These are phyloP conservation scores for Boletus semigastroideus DNA, from an alignment of 1,284 basidiomycete species.

Conservation along the genomic window DNA sequence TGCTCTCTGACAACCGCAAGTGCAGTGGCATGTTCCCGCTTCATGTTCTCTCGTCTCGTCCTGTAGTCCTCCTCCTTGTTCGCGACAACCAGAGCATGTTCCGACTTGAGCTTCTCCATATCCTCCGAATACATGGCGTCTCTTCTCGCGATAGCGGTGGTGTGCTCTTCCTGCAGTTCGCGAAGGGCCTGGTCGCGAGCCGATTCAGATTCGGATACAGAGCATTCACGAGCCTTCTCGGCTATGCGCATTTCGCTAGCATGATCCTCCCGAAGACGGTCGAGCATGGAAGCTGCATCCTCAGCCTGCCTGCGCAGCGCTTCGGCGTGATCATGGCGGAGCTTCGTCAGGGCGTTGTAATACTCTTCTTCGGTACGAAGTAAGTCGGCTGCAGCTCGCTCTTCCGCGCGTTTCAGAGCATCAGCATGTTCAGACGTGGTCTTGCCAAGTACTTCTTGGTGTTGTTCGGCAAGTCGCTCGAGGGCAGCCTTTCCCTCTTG, in stretches of 20 bases:
- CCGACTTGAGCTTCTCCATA: conserved; percentile 59
- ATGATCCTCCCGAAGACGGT: conserved; percentile 72
- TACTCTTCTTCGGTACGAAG: conserved; percentile 76
- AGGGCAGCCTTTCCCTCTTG: conserved; percentile 51
- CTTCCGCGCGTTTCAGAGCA: conserved; percentile 58
- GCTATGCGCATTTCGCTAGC: conserved; percentile 62
- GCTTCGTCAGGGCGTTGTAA: conserved; percentile 71
- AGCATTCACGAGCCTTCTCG: conserved; percentile 72
- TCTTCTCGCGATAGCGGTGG: conserved; percentile 60
- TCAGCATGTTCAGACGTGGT: conserved; percentile 55
- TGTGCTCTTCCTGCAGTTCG: conserved; percentile 67
- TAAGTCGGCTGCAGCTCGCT: conserved; percentile 51
- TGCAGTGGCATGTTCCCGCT: conserved; percentile 40
- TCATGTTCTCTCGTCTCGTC: conserved; percentile 40
- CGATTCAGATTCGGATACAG: conserved; percentile 70
- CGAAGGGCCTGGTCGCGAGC: conserved; percentile 57
- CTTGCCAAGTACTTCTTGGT: conserved; percentile 51
- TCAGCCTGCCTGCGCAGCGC: conserved; percentile 56
- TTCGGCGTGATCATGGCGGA: conserved; percentile 66
- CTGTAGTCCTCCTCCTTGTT: conserved; percentile 61
- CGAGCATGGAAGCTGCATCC: conserved; percentile 59
- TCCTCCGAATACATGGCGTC: conserved; percentile 63
- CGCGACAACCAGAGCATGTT: conserved; percentile 52
- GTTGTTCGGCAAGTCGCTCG: conserved; percentile 47
- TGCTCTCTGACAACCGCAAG: conserved; percentile 36